Conservation (phyloP, 768 basidiomycete genomes). For the Leccinum rimulosum region DNA sequence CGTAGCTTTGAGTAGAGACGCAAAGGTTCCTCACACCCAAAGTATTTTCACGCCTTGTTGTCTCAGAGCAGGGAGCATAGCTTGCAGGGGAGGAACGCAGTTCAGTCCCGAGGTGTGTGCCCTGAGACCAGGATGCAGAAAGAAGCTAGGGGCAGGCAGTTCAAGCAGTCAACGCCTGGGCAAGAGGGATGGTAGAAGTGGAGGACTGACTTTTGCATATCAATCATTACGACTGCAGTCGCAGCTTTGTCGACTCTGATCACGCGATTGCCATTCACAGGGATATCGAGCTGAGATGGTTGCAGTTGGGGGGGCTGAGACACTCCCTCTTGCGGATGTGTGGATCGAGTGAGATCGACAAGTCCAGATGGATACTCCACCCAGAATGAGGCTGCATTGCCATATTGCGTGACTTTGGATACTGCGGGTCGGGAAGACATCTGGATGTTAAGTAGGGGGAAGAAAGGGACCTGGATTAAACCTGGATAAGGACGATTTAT, state of each 20-base stretch:
- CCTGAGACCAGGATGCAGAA: slow-evolving; percentile 60
- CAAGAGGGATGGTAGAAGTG: not conserved
- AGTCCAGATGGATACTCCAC: slow-evolving; percentile 67
- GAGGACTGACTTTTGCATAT: slow-evolving; percentile 68
- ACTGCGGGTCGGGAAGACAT: slow-evolving; percentile 50
- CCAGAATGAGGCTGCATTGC: slow-evolving; percentile 57
- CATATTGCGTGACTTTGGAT: slow-evolving; percentile 47
- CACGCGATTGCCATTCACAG: slow-evolving; percentile 49
- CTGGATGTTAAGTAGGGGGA: slow-evolving; percentile 7
- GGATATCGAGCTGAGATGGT: slow-evolving; percentile 49
- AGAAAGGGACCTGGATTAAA: not conserved
- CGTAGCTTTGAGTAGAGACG: not conserved
- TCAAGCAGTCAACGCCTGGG: slow-evolving; percentile 2
- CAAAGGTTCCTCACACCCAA: slow-evolving; percentile 51
- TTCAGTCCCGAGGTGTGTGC: slow-evolving; percentile 53
- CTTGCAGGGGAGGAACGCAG: slow-evolving; percentile 55
- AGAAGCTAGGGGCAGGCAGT: slow-evolving; percentile 43
- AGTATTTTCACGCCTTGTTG: slow-evolving; percentile 53
- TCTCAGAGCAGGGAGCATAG: slow-evolving; percentile 47
- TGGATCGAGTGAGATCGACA: slow-evolving; percentile 55
- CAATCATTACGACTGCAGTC: slow-evolving; percentile 61
- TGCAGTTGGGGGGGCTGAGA: slow-evolving; percentile 32
- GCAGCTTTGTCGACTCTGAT: slow-evolving; percentile 49
- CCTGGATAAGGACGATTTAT: not conserved
- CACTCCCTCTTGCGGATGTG: slow-evolving; percentile 33